Base-by-base conservation (phyloP, 2,329 filamentous ascomycete genomes). In the Boeremia lycopersici region DNA sequence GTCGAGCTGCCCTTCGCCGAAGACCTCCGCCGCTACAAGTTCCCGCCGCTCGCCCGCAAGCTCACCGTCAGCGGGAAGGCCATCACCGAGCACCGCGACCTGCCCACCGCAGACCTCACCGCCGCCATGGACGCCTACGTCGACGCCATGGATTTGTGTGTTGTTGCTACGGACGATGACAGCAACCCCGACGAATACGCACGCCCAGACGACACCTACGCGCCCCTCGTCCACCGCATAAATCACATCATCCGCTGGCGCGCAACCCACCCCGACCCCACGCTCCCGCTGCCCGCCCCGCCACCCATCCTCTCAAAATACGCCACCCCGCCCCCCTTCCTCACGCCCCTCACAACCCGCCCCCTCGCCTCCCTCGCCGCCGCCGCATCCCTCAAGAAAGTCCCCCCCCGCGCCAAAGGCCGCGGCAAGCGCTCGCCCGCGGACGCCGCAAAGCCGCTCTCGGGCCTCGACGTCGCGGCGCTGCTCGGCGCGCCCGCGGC, bases 1-100 rank as follows among this genome's bases (percentile, higher is more conserved):
- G 84, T 96, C 1, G 91, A 95, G 31, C 80, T 98, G 6, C 95
- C 95, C 0, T 99, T 97, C 68, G 88, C 91, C 2, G 95, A 99
- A 78, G 95, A 99, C 69, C 82, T 97, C 42, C 86, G 95, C 31
- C 83, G 83, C n/a, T 98, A 97, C 73, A 89, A 87, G 53, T 99
- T 99, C 63, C 92, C 95, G 6, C 91, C 93, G 0, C 78, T 99
- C 10, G 93, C 96, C 71, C 89, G 86, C 58, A 89, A 98, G 26
- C 78, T 96, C 56, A 97, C 93, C 0, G 83, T 96, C n/a, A 91
- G 87, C 10, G 93, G 93, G 1, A 89, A 90, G 60, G 83, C 84
- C 8, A 79, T 97, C 43, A 90, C 85, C 10, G 87, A 93, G 64
- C 93, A 99, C 67, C 88, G 91, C 31, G 87, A 96, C 56, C 80